phyloP scores from a whole-genome alignment of 352 stramenopile genomes.

The Pythium chondricola region DNA sequence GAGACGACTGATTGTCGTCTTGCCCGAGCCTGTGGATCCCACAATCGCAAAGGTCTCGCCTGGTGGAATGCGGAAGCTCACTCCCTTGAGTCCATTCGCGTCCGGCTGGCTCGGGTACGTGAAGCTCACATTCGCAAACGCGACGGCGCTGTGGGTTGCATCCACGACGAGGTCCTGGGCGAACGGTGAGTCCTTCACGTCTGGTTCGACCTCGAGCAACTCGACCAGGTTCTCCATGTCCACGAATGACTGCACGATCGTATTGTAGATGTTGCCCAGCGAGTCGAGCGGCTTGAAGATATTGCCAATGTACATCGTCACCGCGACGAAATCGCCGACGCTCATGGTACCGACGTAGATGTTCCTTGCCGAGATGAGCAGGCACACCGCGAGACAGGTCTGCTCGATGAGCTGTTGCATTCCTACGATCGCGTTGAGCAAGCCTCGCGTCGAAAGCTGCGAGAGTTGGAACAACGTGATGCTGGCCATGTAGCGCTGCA shows the following conservation, averaged over 20 bases:
- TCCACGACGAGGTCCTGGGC: constrained; percentile 49
- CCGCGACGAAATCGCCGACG: constrained; percentile 94
- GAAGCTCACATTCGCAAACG: constrained; percentile 92
- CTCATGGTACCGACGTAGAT: constrained; percentile 49
- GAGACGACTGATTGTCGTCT: constrained; percentile 92
- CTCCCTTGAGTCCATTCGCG: constrained; percentile 82
- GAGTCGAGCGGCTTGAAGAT: constrained; percentile 97
- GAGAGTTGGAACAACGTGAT: constrained; percentile 89
- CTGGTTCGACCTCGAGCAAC: constrained; percentile 89
- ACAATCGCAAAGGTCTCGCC: constrained; percentile 93
- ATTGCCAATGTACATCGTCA: constrained; percentile 92
- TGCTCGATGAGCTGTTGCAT: constrained; percentile 93
- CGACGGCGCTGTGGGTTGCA: constrained; percentile 46
- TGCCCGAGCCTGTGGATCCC: constrained; percentile 87
- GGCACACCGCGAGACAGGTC: constrained; percentile 58
- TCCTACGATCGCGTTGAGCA: constrained; percentile 91
- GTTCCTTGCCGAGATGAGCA: constrained; percentile 58
- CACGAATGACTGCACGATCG: constrained; percentile 94
- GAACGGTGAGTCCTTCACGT: constrained; percentile 85
- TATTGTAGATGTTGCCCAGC: constrained; percentile 94
- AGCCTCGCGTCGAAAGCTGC: constrained; percentile 85
- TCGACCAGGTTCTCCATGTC: constrained; percentile 96
- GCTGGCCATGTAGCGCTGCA: constrained; percentile 57
- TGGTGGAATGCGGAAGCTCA: constrained; percentile 58
- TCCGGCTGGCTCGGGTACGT: constrained; percentile 85